Base-by-base conservation (phyloP, 2,329 filamentous ascomycete genomes). In the Diplodia corticola region DNA sequence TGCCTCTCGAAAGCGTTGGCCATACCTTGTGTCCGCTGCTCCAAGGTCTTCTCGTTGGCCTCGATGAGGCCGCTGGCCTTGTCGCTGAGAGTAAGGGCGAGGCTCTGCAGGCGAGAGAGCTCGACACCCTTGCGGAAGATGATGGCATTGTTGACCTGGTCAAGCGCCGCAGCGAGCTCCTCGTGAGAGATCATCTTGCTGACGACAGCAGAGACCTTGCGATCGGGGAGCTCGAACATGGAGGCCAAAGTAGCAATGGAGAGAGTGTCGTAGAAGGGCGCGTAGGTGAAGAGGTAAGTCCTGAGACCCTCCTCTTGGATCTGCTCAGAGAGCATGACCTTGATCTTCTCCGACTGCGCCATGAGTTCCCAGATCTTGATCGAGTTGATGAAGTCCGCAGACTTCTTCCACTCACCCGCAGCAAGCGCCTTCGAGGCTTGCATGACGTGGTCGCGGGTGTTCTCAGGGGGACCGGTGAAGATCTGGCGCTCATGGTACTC, bases 361-460 rank as follows among this genome's bases (percentile, higher is more conserved):
- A 99, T 96, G 71, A 99, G 86, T 65, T 99, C 95, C 95, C 95
- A 99, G 78, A 99, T 99, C 88, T 97, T 99, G 84, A 99, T 99
- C 76, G 89, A 92, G 84, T 95, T 93, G 80, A 99, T 93, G 80
- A 96, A 95, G 69, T 91, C 86, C 24, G 90, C 93, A 17, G 93
- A 90, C 85, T 96, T 96, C 88, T 97, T 97, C 95, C 95, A 99
- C 82, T 99, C 95, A 71, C 96, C 95, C 22, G 93, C 93, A 35
- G 95, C 94, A 68, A 99, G 86, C 61, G 95, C 93, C 83, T 98
- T 97, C 68, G 95, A 97, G 15, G 93, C 94, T 83, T 98, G 96
- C 92, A 99, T 98, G 75, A 99, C 94, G 76, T 98, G 95, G 80
- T 99, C 95, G 72, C 95, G 91, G 30, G 96, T 99, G 84, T 99